Base-by-base conservation (phyloP, 495 filamentous ascomycete species). In the Chlorociboria aeruginascens region DNA sequence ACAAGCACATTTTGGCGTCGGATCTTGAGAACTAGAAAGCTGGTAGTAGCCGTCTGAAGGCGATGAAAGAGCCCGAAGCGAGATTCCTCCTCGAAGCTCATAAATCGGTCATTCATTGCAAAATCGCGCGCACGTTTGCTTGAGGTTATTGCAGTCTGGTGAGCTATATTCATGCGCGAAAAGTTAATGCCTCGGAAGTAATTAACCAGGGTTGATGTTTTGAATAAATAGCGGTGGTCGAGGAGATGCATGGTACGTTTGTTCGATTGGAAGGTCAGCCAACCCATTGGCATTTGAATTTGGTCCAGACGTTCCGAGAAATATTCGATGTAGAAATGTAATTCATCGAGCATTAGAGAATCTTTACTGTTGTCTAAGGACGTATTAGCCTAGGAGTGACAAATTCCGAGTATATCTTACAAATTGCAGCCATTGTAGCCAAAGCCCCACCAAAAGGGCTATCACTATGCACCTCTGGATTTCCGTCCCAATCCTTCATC, bases 181-280 rank as follows among this genome's bases (percentile, higher is more conserved):
- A 85, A 83, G 56, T 95, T 95, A 48, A 95, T 77, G n/a, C 87
- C 76, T 3, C 89, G 83, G 57, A 95, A 95, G 57, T 88, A 94
- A 0, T 79, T 82, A 33, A 94, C 82, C 7, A 92, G 65, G 10
- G 76, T 75, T 0, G 81, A 70, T 0, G 81, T 77, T 28, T 72
- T 78, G 43, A 95, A 95, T 0, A 96, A 68, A 61, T 86, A 95
- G 1, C 86, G 76, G 51, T 84, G 85, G 35, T 86, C 81, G 3
- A 96, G 67, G 1, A 95, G 66, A 61, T 96, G 89, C 32, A 84
- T 63, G 3, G 69, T 78, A 49, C 80, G 79, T 48, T 73, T 79
- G 35, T 76, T 79, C 1, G 65, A 59, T 25, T 55, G 58, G 35
- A 69, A 72, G 10, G 69, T 69, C n/a, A 85, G 63, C 85, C 86